Conservation (phyloP, 495 filamentous ascomycete species). For the Physcia stellaris region DNA sequence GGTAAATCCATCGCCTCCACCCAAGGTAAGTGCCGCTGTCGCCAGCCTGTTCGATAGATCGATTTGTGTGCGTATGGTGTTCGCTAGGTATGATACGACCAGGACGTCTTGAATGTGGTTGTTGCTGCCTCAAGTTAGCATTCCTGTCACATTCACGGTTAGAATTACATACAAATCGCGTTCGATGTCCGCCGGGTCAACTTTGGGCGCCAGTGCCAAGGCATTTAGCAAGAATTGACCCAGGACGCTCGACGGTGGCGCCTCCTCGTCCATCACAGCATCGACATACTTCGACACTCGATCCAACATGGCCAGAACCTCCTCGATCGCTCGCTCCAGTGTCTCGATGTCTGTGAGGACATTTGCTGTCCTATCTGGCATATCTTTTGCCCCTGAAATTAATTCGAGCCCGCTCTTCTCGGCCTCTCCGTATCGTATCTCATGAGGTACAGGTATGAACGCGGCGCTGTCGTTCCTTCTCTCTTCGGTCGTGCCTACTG, state of each 20-base stretch:
- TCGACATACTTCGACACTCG: conserved; percentile 80
- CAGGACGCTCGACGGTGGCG: conserved; percentile 62
- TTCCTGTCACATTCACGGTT: not conserved
- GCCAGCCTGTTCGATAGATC: conserved; percentile 89
- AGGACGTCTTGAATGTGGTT: conserved; percentile 98
- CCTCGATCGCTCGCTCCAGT: conserved; percentile 69
- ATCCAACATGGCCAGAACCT: conserved; percentile 75
- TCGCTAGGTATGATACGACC: conserved; percentile 90
- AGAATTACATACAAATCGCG: conserved; percentile 61
- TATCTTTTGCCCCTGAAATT: conserved; percentile 67
- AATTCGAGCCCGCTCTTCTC: conserved; percentile 86
- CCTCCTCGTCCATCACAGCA: conserved; percentile 60
- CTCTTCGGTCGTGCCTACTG: conserved; percentile 89
- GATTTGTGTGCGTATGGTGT: conserved; percentile 98
- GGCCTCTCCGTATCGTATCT: conserved; percentile 79
- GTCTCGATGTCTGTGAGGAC: conserved; percentile 78
- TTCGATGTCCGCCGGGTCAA: conserved; percentile 78
- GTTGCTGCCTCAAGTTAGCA: conserved; percentile 44
- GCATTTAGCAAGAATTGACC: conserved; percentile 92
- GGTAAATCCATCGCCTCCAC: conserved; percentile 30
- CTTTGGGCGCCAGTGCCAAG: conserved; percentile 84
- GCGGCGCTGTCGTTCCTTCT: conserved; percentile 87
- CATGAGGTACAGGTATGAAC: conserved; percentile 90
- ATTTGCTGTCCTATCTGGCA: conserved; percentile 53
- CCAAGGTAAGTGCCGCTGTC: conserved; percentile 62